phyloP scores from a whole-genome alignment of 805 yeast species.

The Kuraishia cidri region DNA sequence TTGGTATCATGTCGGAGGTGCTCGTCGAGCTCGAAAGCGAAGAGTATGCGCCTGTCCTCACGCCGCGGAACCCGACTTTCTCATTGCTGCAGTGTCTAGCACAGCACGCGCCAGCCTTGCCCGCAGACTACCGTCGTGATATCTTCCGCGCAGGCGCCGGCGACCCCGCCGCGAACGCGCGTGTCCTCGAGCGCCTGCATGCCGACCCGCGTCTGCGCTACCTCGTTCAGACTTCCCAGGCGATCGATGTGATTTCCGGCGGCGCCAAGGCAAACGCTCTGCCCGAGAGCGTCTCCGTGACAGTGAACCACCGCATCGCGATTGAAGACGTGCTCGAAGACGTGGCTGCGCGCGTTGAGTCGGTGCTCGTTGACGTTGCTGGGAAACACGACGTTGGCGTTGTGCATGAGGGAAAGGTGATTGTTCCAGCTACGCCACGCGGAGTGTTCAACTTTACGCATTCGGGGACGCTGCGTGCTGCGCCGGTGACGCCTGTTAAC shows the following conservation, averaged over 20 bases:
- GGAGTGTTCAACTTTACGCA: slow-evolving; percentile 17
- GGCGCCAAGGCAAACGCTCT: slow-evolving; percentile 73
- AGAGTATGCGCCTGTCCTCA: slow-evolving; percentile 38
- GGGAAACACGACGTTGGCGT: slow-evolving; percentile 39
- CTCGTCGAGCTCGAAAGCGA: slow-evolving; percentile 45
- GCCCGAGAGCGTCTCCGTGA: slow-evolving; percentile 51
- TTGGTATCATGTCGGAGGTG: slow-evolving; percentile 63
- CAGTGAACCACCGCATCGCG: slow-evolving; percentile 58
- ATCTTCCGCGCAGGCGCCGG: slow-evolving; percentile 28
- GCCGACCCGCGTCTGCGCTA: slow-evolving; percentile 14
- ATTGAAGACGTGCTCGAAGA: slow-evolving; percentile 41
- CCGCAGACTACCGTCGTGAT: slow-evolving; percentile 13
- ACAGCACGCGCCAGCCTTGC: slow-evolving; percentile 27
- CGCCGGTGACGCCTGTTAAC: slow-evolving; percentile 33
- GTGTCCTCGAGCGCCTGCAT: slow-evolving; percentile 13
- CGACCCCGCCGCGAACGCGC: slow-evolving; percentile 20
- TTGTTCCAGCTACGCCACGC: slow-evolving; percentile 7
- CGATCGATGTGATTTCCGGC: slow-evolving; percentile 58
- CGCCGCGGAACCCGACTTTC: slow-evolving; percentile 51
- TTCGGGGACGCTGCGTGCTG: slow-evolving; percentile 23
- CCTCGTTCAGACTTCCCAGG: slow-evolving; percentile 53
- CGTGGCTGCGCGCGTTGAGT: slow-evolving; percentile 25
- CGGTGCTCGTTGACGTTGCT: slow-evolving; percentile 32
- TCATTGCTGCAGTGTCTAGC: slow-evolving; percentile 56
- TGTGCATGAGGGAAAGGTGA: slow-evolving; percentile 20